Conservation (phyloP, 2,329 filamentous ascomycete species). For the Colletotrichum filicis region DNA sequence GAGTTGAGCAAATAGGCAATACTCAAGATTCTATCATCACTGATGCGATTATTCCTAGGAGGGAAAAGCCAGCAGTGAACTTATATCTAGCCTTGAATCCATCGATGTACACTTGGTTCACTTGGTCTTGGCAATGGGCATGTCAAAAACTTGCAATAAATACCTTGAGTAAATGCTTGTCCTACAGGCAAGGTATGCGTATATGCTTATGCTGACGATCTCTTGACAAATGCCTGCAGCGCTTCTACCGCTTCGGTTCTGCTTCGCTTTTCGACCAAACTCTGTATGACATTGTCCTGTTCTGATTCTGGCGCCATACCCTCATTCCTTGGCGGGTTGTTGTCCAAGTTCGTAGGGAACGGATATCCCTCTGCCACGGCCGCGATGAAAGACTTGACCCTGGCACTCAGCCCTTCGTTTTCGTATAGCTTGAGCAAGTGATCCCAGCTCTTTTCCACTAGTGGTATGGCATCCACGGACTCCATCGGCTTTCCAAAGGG, state of each 20-base stretch:
- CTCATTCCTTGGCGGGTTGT: slow-evolving; percentile 62
- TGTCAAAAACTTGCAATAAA: no score
- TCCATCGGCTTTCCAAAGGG: slow-evolving; percentile 75
- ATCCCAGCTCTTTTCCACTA: slow-evolving; percentile 59
- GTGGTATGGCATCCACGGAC: slow-evolving; percentile 60
- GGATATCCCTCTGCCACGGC: slow-evolving; percentile 69
- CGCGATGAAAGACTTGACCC: slow-evolving; percentile 58
- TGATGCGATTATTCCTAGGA: background rate
- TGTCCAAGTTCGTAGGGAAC: slow-evolving; percentile 71
- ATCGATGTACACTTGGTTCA: no score
- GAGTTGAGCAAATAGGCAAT: background rate
- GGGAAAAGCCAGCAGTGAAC: background rate
- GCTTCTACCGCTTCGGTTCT: slow-evolving; percentile 52
- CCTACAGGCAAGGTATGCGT: no score
- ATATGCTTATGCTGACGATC: background rate
- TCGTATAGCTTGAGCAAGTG: slow-evolving; percentile 45
- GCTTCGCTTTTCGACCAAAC: slow-evolving; percentile 53
- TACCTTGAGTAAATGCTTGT: no score
- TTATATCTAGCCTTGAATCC: no score
- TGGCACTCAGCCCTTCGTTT: slow-evolving; percentile 49
- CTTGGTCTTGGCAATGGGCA: no score
- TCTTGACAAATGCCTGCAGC: slow-evolving; percentile 41
- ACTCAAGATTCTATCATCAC: background rate
- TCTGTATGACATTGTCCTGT: slow-evolving; percentile 60
- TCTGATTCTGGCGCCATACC: slow-evolving; percentile 72